Base-by-base conservation (phyloP, 2,329 filamentous ascomycete genomes). In the Monascus ruber region DNA sequence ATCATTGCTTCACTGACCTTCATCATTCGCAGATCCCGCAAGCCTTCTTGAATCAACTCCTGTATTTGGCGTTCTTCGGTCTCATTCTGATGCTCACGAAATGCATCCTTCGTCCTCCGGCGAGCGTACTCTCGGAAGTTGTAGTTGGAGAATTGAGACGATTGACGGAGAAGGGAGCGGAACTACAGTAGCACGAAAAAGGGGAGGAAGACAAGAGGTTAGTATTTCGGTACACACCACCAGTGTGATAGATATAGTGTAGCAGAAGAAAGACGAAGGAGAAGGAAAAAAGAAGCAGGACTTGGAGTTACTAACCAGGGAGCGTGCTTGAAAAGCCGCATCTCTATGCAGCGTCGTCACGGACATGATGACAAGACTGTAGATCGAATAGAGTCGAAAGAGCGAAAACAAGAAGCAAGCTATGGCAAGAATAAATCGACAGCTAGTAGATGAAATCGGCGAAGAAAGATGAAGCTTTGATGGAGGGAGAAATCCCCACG, bases 111-210 rank as follows among this genome's bases (percentile, higher is more conserved):
- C 60, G 91, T 94, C 63, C 89, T 78, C 58, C 91, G 81, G 65
- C 81, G 83, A 39, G 91, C 88, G 65, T 98, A 98, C 63, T 95
- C 89, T 67, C 91, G 79, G 74, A 95, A 98, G 69, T 96, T 98
- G 72, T 96, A 98, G 51, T 83, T 79, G 46, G 86, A 77, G 64
- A 98, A 96, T 58, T 94, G 84, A 45, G 75, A 73, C 46, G 86
- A 80, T 63, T 91, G 83, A 52, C 88, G 83, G 55, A 96, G 72
- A 53, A 98, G 72, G 56, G 89, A 89, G 50, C 91, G 88, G 67
- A 94, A 96, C 88, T 94, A 47, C 37, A 28, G 3, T 32, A 28
- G 27, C 8, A 9, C 26, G 26, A 37, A 45, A 33, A 42, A 35
- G 31, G 7, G 17, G 29, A 31, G 29, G 8, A 8, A 8, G 8